A percentile compares a stretch with the other conserved stretches of the same genome.
phyloP scores from a whole-genome alignment of 2,329 filamentous ascomycete species.

The Colletotrichum noveboracense region DNA sequence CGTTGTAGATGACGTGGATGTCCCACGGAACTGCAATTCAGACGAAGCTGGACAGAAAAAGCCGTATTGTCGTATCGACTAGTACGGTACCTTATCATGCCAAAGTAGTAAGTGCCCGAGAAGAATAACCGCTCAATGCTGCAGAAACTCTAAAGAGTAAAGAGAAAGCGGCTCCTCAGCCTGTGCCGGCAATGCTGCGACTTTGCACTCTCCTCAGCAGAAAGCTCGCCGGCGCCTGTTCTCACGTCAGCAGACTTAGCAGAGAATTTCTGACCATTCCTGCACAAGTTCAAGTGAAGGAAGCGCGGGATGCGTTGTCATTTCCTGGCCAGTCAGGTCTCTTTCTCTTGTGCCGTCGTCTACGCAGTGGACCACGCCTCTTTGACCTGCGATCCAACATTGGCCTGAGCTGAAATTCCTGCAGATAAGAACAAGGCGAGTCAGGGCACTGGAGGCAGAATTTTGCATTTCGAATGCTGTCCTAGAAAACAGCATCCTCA shows the following conservation, averaged over 20 bases:
- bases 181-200: neutral
- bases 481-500: neutral
- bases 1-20: neutral
- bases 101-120: neutral
- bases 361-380: neutral
- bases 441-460: neutral
- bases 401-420: neutral
- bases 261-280: neutral
- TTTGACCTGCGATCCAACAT: neutral
- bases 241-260: neutral
- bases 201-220: neutral
- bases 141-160: neutral
- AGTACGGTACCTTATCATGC: neutral
- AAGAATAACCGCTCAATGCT: neutral
- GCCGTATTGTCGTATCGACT: neutral
- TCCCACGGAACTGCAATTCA: neutral
- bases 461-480: neutral
- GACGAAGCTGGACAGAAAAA: neutral
- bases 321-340: neutral
- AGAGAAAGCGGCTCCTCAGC: neutral
- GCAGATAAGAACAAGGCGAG: neutral
- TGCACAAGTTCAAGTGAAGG: neutral
- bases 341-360: neutral
- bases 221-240: neutral
- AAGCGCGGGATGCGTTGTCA: neutral